A percentile compares a stretch with the other conserved stretches of the same genome.
Evolutionary conservation across 1,284 basidiomycete genomes (phyloP).

Genomic region (Cutaneotrichosporon mucoides): DNA sequence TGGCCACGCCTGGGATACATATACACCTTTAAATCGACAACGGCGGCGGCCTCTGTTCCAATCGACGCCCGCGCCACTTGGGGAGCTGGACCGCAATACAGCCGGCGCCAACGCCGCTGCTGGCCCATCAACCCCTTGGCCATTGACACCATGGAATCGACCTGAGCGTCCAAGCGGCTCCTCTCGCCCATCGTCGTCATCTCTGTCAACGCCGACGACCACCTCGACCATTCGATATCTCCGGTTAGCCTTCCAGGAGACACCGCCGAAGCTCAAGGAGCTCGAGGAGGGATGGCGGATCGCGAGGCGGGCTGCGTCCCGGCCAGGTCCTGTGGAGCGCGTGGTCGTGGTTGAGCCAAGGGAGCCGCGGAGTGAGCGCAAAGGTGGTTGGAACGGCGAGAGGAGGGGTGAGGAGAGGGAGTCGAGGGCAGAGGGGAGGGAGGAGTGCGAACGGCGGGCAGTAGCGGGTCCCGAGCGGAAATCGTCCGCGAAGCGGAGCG

Average conservation of each 20-base stretch:
- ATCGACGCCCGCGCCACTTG: neutral
- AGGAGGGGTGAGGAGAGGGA: neutral
- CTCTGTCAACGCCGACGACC: neutral
- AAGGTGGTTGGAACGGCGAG: neutral
- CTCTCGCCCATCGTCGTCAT: neutral
- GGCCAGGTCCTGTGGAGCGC: neutral
- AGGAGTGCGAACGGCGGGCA: too few species aligned
- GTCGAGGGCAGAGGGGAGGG: too few species aligned
- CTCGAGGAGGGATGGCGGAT: constrained; percentile 37
- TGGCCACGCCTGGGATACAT: too few species aligned
- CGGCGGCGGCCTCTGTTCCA: too few species aligned
- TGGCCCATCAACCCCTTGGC: neutral
- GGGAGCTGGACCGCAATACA: neutral
- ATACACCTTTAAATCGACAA: too few species aligned
- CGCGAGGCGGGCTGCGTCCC: constrained; percentile 1
- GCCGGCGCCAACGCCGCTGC: neutral
- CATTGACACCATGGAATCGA: neutral
- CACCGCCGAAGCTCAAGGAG: constrained; percentile 30
- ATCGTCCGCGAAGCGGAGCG: too few species aligned
- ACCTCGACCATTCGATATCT: constrained; percentile 13
- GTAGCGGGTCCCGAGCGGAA: too few species aligned
- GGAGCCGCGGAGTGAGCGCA: neutral
- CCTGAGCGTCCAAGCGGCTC: neutral
- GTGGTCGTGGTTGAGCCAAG: neutral
- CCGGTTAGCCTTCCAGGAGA: constrained; percentile 25